Evolutionary conservation across 768 basidiomycete genomes (phyloP).

Genomic region (Leccinum pellstonianum): DNA sequence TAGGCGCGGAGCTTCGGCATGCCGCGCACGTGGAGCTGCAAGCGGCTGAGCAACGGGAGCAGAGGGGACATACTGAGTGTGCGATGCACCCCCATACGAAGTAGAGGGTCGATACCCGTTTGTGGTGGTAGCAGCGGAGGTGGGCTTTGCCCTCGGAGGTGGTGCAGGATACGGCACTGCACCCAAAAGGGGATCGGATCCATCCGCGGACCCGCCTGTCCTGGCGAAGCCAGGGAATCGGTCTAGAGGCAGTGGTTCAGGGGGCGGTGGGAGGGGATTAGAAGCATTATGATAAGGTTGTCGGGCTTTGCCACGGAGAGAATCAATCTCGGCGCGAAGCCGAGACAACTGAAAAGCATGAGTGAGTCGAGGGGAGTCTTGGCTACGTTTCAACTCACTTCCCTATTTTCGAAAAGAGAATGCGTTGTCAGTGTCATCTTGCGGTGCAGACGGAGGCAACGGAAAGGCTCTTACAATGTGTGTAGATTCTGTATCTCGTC

Average conservation of each 20-base stretch:
- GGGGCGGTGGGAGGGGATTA: slow-evolving; percentile 59
- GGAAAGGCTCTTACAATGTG: slow-evolving; percentile 23
- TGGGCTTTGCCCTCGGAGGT: slow-evolving; percentile 20
- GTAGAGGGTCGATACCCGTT: slow-evolving; percentile 15
- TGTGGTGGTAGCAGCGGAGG: slow-evolving; percentile 3
- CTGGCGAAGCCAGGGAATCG: slow-evolving; percentile 43
- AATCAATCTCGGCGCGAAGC: slow-evolving; percentile 38
- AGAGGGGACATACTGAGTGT: slow-evolving; percentile 16
- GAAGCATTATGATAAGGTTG: slow-evolving; percentile 32
- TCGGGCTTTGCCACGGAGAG: slow-evolving; percentile 33
- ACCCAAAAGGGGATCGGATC: slow-evolving; percentile 19
- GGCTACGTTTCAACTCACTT: slow-evolving; percentile 27
- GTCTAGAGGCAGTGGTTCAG: slow-evolving; percentile 49
- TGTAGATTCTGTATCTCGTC: slow-evolving; percentile 32
- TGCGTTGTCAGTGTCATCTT: slow-evolving; percentile 13
- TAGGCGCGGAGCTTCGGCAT: slow-evolving; percentile 19
- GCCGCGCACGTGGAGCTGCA: slow-evolving; percentile 22
- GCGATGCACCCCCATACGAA: slow-evolving; percentile 11
- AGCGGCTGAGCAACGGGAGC: slow-evolving; percentile 16
- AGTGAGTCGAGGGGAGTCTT: slow-evolving; percentile 19
- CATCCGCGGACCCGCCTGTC: slow-evolving; percentile 26
- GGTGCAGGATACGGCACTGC: slow-evolving; percentile 30
- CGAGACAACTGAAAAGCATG: slow-evolving; percentile 30
- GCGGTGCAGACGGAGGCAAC: slow-evolving; percentile 5
- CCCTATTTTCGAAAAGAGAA: slow-evolving; percentile 13